phyloP scores from a whole-genome alignment of 148 eudicot species.

The Cornus controversa region DNA sequence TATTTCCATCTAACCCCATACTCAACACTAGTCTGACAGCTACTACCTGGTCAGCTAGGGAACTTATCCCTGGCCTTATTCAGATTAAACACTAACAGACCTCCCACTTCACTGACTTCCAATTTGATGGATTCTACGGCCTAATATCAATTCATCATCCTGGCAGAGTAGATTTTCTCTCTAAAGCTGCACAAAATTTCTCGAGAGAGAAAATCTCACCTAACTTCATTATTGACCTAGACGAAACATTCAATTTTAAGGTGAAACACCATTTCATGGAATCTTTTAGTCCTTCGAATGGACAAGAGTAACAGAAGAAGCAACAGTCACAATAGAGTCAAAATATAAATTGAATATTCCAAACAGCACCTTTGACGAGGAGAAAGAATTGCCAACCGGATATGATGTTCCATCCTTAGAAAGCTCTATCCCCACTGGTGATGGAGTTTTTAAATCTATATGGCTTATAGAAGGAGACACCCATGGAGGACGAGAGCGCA shows the following conservation, averaged over 20 bases:
- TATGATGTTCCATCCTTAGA: conserved; percentile 46
- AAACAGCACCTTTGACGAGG: conserved; percentile 36
- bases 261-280: conserved; percentile 11
- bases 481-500: conserved; percentile 81
- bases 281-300: neutral
- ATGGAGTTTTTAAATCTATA: conserved; percentile 46
- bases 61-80: no score
- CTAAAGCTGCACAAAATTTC: neutral
- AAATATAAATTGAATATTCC: neutral
- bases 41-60: no score
- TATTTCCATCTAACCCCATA: no score
- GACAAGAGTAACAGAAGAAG: neutral
- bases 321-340: neutral
- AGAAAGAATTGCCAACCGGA: conserved; percentile 42
- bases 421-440: conserved; percentile 35
- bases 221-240: neutral
- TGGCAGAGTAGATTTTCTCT: neutral
- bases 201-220: neutral
- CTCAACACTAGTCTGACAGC: no score
- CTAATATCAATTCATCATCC: neutral
- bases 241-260: neutral
- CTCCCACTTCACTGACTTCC: no score
- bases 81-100: no score
- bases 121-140: neutral
- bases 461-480: conserved; percentile 50